Evolutionary conservation across 1,284 basidiomycete species (phyloP), one percentile per base, ranked within the genome.

Genomic region (Leccinum pseudoinsigne): DNA sequence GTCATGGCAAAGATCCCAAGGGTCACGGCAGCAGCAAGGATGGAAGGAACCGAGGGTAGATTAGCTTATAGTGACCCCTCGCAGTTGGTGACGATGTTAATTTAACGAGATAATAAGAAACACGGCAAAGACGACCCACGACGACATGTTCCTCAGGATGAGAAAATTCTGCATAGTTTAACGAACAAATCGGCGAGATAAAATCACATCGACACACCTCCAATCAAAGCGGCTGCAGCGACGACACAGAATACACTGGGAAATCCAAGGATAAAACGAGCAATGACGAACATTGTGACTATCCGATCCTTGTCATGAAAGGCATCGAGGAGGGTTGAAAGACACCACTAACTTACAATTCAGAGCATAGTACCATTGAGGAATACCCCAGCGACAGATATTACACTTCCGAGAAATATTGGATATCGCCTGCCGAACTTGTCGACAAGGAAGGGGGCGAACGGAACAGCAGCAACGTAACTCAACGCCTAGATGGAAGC

Each of bases 101-200:
- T 36, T 36, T 34, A 34, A 5, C 34, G 11, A 34, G 34, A 34
- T 36, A 36, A 36, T 36, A 36, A 36, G 36, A 36, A 36, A 3
- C 5, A 36, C 36, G 36, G 36, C 2, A 36, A 36, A 36, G 36
- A 36, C 36, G 5, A 36, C 36, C 36, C 36, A 36, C 12, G 36
- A 36, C 36, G 5, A 12, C 34, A 12, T 6, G 36, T 36, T 36
- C 36, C 36, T 36, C 2, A 36, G 36, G 36, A 76, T 5, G 76
- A 68, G 11, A 93, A 7, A 38, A 7, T 38, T 23, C 45, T 47
- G 16, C 18, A 47, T 21, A n/a, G 45, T 21, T 47, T n/a, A 21
- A 18, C 18, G 45, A 47, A 21, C 6, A 3, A 5, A 47, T 47
- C 16, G 18, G 18, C 45, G 5, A 47, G 18, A 18, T 47, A 21